Evolutionary conservation across 139 green algal genomes (phyloP), one percentile per base, ranked within the genome.

Genomic region (Parachlorella kessleri): DNA sequence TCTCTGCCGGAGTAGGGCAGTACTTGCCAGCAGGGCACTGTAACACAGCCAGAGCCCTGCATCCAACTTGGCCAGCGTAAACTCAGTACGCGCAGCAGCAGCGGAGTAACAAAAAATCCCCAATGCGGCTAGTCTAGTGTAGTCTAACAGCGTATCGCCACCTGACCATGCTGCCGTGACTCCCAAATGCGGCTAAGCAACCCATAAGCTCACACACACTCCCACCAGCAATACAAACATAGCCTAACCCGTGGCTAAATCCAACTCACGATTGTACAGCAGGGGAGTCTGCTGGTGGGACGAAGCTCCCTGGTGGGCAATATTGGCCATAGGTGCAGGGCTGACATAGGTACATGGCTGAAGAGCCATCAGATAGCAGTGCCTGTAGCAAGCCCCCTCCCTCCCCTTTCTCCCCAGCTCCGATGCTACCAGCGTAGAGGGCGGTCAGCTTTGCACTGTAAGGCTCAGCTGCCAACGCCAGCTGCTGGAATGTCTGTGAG

Each of bases 241-340:
- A n/a, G 69, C 74, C n/a, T n/a, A n/a, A n/a, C n/a, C n/a, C n/a
- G n/a, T n/a, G n/a, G n/a, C n/a, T n/a, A n/a, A n/a, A n/a, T n/a
- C n/a, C n/a, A n/a, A n/a, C n/a, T 73, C 53, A 80, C 74, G 14
- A 32, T 35, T 74, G 64, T 33, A 81, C 33, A 24, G 37, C 33
- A 26, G n/a, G 24, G 35, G 75, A 81, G n/a, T 55, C 21, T 24
- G 38, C 18, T 2, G 66, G 21, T 23, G 83, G 74, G 36, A 83
- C 39, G 26, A 74, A 72, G 67, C 39, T 80, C 38, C 83, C 83
- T 33, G 38, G 30, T 10, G 79, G 79, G 65, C 83, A 88, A 54
- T 76, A 85, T 37, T 88, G 83, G 8, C 83, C 83, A 71, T 77
- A 83, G 4, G 41, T 14, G 35, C 83, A 88, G 40, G 83, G 77